These are phyloP conservation scores for Gymnopus androsaceus DNA, from an alignment of 1,284 basidiomycete species.

Conservation along the genomic window DNA sequence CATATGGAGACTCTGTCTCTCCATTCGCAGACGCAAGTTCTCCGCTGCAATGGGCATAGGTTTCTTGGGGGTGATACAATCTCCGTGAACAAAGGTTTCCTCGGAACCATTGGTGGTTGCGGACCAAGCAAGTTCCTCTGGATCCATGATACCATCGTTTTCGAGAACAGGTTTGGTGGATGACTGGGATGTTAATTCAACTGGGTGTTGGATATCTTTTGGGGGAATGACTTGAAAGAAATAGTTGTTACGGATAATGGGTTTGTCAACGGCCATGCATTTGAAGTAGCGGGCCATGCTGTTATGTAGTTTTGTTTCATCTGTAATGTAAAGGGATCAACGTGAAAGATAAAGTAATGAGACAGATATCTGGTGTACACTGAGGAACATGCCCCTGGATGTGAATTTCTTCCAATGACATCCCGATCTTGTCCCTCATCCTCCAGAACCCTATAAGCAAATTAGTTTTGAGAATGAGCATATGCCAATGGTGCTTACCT, in stretches of 20 bases:
- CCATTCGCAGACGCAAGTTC: constrained; percentile 62
- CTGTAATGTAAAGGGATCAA: constrained; percentile 35
- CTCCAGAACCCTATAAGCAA: constrained; percentile 68
- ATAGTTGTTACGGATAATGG: constrained; percentile 76
- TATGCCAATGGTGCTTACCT: constrained; percentile 47
- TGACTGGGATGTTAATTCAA: not conserved
- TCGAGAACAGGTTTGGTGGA: constrained; percentile 18
- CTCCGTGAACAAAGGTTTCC: constrained; percentile 47
- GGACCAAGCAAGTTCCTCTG: constrained; percentile 71
- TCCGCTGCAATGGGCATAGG: constrained; percentile 37
- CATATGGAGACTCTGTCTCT: constrained; percentile 74
- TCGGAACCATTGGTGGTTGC: constrained; percentile 66
- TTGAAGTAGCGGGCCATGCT: constrained; percentile 74
- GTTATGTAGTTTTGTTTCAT: constrained; percentile 62
- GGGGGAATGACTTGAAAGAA: constrained; percentile 57
- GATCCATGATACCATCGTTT: constrained; percentile 44
- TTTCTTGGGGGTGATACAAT: constrained; percentile 27
- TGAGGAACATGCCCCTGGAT: constrained; percentile 66
- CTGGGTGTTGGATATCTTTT: constrained; percentile 13
- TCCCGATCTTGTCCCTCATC: constrained; percentile 74
- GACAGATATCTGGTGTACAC: no score
- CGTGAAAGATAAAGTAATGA: not conserved
- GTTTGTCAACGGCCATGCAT: constrained; percentile 64
- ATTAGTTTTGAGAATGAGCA: not conserved
- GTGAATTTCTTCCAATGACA: constrained; percentile 75